phyloP scores from a whole-genome alignment of 2,329 filamentous ascomycete genomes.

The Pseudopithomyces chartarum region DNA sequence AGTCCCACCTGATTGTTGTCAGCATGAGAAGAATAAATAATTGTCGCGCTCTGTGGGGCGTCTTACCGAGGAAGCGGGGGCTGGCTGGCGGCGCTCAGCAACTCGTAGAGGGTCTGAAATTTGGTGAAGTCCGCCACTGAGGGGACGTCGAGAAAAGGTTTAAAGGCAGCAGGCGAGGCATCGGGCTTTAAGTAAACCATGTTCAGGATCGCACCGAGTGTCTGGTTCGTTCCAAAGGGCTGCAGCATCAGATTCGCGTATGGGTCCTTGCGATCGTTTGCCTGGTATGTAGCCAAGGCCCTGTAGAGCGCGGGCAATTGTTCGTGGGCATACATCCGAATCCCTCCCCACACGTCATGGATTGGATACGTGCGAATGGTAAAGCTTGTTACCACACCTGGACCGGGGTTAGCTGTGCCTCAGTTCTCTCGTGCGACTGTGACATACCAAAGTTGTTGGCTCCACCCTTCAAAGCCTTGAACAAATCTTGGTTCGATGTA shows the following conservation, averaged over 20 bases:
- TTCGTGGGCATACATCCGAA: background rate
- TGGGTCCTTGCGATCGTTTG: background rate
- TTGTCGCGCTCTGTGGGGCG: too few relatives aligned
- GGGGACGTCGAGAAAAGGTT: conserved; percentile 1
- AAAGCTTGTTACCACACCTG: conserved; percentile 33
- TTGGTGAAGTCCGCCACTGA: background rate
- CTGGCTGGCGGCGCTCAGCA: background rate
- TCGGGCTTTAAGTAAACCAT: conserved; percentile 16
- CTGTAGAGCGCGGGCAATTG: background rate
- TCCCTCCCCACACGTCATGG: conserved; percentile 28
- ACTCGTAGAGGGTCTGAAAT: background rate
- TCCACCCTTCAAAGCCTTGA: conserved; percentile 46
- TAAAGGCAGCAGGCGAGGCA: conserved; percentile 5
- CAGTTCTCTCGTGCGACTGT: background rate
- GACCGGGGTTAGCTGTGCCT: background rate
- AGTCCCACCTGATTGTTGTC: too few relatives aligned
- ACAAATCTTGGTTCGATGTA: conserved; percentile 45
- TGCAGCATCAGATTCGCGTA: conserved; percentile 10
- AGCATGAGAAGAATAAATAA: too few relatives aligned
- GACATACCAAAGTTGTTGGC: conserved; percentile 13
- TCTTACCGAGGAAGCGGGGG: background rate
- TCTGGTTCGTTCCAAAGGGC: background rate
- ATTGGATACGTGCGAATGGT: conserved; percentile 10
- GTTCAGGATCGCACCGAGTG: conserved; percentile 3
- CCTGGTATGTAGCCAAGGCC: background rate